phyloP scores from a whole-genome alignment of 257 asterid species.

The Solanum tarijense region DNA sequence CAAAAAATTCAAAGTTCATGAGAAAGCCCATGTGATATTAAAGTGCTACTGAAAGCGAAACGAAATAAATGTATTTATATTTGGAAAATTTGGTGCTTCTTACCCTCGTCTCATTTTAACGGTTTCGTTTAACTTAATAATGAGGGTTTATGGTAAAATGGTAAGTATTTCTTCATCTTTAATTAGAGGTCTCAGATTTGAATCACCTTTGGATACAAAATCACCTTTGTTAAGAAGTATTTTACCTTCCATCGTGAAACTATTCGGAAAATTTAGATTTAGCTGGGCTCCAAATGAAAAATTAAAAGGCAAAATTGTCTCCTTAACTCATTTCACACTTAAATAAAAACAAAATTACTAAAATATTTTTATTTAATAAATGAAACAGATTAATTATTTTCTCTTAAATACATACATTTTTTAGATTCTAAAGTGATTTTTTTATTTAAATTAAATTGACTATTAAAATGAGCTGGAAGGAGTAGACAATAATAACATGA shows the following conservation, averaged over 20 bases:
- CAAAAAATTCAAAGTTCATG: background rate
- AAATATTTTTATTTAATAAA: background rate
- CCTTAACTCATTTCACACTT: background rate
- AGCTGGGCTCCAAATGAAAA: no score
- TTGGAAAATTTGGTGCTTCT: background rate
- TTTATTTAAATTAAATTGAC: background rate
- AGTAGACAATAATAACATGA: background rate
- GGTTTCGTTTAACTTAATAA: no score
- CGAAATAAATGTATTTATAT: background rate
- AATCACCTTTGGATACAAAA: no score
- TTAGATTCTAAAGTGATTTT: background rate
- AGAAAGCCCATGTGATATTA: background rate
- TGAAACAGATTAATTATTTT: background rate
- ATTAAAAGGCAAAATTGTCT: no score
- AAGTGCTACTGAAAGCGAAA: background rate
- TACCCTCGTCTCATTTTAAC: background rate
- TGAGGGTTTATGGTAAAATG: background rate
- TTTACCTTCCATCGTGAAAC: no score
- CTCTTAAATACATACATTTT: background rate
- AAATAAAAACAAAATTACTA: background rate
- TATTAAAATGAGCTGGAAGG: background rate
- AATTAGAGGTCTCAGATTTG: no score
- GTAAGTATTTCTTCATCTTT: no score
- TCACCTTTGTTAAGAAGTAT: fast-evolving
- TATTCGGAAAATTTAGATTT: fast-evolving